Conservation (phyloP, 192 early-diverging fungal species). For the Entophlyctis luteolus region DNA sequence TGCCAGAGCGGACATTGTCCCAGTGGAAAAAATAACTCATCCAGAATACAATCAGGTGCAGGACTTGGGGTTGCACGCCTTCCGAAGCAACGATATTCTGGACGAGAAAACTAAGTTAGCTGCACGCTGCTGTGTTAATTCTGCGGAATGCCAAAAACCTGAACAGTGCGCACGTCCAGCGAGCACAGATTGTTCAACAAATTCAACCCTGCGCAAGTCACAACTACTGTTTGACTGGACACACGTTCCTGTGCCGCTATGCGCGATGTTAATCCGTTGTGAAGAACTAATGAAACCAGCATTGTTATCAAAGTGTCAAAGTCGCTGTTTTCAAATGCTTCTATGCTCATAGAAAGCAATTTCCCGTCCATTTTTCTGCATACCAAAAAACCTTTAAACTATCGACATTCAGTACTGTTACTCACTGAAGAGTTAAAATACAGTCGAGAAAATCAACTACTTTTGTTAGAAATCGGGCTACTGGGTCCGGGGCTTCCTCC, state of each 20-base stretch:
- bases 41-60: slow-evolving; percentile 29
- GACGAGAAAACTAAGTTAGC: background rate
- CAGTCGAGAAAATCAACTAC: background rate
- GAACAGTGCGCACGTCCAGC: slow-evolving; percentile 7
- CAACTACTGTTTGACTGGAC: background rate
- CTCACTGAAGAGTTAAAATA: background rate
- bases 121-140: background rate
- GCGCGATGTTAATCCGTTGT: slow-evolving; percentile 10
- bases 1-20: background rate
- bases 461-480: background rate
- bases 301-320: slow-evolving; percentile 7
- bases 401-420: too few species aligned
- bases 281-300: slow-evolving; percentile 21
- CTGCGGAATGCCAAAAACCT: background rate
- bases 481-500: background rate
- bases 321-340: background rate
- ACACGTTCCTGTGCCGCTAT: slow-evolving; percentile 8
- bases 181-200: slow-evolving; percentile 13
- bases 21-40: slow-evolving; percentile 22
- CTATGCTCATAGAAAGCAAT: background rate
- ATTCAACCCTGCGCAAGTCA: slow-evolving; percentile 7
- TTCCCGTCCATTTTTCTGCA: background rate
- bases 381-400: too few species aligned
- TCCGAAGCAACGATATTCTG: slow-evolving; percentile 26
- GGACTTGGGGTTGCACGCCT: slow-evolving; percentile 27